Base-by-base conservation (phyloP, 768 basidiomycete species). In the Lactarius deliciosus region DNA sequence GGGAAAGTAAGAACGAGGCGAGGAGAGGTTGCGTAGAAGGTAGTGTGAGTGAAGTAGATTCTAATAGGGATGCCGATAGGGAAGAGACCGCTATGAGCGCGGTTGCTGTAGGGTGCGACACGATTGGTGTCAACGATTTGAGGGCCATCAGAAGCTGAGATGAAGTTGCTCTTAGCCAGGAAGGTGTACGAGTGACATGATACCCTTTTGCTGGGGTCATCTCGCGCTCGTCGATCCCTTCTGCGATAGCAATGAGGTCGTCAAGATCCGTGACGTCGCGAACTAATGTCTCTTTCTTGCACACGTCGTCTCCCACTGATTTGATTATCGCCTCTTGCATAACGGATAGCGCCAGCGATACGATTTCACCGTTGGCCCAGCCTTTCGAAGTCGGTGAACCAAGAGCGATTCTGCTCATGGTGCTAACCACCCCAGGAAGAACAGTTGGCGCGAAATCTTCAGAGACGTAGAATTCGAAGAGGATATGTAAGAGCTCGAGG, bases 111-210 rank as follows among this genome's bases (percentile, higher is more conserved):
- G 89, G 86, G 73, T 96, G 94, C 2, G 84, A 82, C 15, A 90
- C 76, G 15, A 94, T 80, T 0, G 89, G 82, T 1, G 89, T 83
- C 22, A 98, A 78, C 0, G 88, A 79, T 70, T 92, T 91, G 60
- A 98, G 74, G 9, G 94, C 92, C 28, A 93, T 88, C 56, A 90
- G 85, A 13, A 98, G 78, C 72, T 97, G 94, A 6, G 92, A 83
- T 2, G 91, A 81, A 1, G 93, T 94, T 41, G 85, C 94, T 25
- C 82, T 83, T 54, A 97, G 81, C 92, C 96, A 98, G 0, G 87
- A 80, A 15, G 85, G 74, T 0, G 91, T 64, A 45, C 70, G 68
- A n/a, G 22, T 22, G 16, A 64, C 56, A 15, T 53, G 56, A 18
- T 50, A 64, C 36, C 34, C 67, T 34, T 55, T 28, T 45, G 34